Base-by-base conservation (phyloP, 2,329 filamentous ascomycete genomes). In the Xylariaceae sp. region DNA sequence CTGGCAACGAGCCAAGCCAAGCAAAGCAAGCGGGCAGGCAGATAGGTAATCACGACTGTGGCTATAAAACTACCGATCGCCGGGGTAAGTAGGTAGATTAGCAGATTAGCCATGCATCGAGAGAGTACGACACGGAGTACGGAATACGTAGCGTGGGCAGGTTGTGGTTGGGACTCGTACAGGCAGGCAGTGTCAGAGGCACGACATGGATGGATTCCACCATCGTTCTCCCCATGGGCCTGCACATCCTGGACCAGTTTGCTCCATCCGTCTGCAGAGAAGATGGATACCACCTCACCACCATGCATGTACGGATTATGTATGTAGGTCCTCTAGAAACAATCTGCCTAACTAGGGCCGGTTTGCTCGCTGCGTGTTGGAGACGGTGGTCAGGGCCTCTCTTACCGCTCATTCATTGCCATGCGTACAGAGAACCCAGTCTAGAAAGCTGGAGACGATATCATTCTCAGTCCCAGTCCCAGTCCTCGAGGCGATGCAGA, bases 191-290 rank as follows among this genome's bases (percentile, higher is more conserved):
- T 45, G 42, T 45, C 23, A 30, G 23, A 45, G n/a, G 47, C 35
- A 55, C 52, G 53, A 42, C 48, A 50, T 49, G 17, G 50, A 60
- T 60, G 62, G 54, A 52, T 47, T 51, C 52, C 34, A 42, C 54
- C 50, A 47, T 53, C 44, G 30, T 50, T 48, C 30, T 45, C 53
- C 53, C 57, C 56, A 54, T 55, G 45, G 58, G 35, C 34, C 61
- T 39, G 58, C 58, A 39, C 61, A 47, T 57, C 55, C 54, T 51
- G 57, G 59, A 53, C 56, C 59, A 56, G 39, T 54, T 48, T 51
- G 55, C 61, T 63, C 59, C 62, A 62, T 63, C 54, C 56, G 51
- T 47, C 56, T 56, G 62, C 61, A 56, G 56, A 63, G 56, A 57
- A 59, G 56, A 62, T 59, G 17, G 15, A 18, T 30, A 30, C 45